phyloP scores from a whole-genome alignment of 1,284 basidiomycete species.

The Stygiomarasmius scandens region DNA sequence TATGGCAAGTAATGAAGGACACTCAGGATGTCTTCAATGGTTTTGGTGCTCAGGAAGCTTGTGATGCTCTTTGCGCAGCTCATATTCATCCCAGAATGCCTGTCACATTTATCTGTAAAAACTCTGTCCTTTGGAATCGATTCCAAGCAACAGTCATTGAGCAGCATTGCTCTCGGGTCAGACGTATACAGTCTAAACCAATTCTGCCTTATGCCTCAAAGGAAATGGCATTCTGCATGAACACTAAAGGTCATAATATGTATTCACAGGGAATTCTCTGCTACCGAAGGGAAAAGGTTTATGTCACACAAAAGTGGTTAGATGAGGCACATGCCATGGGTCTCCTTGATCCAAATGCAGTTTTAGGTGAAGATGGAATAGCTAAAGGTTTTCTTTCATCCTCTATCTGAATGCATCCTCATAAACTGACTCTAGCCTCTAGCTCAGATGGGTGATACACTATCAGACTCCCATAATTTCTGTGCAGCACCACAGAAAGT shows the following conservation, averaged over 20 bases:
- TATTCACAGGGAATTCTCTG: not conserved
- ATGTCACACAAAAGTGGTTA: not conserved
- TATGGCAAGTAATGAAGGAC: slow-evolving; percentile 9
- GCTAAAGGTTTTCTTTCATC: not conserved
- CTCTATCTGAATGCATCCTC: not conserved
- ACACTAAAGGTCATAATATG: not conserved
- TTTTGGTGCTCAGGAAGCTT: slow-evolving; percentile 12
- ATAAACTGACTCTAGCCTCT: not conserved
- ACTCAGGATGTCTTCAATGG: slow-evolving; percentile 14
- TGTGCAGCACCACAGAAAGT: not conserved
- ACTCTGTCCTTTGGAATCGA: not conserved
- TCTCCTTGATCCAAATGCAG: not conserved
- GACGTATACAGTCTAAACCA: not conserved
- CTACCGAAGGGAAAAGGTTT: not conserved
- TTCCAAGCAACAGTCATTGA: not conserved
- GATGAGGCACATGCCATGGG: not conserved
- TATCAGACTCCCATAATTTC: not conserved
- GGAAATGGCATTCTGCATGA: not conserved
- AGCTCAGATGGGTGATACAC: not conserved
- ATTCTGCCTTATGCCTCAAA: not conserved
- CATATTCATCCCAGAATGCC: slow-evolving; percentile 9
- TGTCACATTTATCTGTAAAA: not conserved
- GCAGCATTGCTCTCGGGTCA: not conserved
- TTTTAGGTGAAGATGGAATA: not conserved
- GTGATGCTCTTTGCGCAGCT: slow-evolving; percentile 3